Base-by-base conservation (phyloP, 1,284 basidiomycete genomes). In the Sparassis latifolia region DNA sequence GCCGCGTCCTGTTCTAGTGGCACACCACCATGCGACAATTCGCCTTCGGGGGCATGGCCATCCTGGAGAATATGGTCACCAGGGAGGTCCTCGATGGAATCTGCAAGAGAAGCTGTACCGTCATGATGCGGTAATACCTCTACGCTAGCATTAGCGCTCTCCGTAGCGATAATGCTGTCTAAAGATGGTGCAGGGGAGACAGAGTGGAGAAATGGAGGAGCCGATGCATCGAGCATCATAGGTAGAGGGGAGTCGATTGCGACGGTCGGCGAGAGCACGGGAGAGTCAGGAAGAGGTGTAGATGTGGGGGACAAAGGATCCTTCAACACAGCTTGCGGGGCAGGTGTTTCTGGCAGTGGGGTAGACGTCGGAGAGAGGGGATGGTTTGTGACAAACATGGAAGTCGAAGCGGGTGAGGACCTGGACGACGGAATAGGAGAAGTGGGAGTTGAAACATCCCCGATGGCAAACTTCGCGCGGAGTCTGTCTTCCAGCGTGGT, bases 401-500 rank as follows among this genome's bases (percentile, higher is more conserved):
- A 58, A 27, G 67, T 62, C 9, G 76, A 72, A 12, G 69, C 59
- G 28, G 76, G 70, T 7, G 79, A 76, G 29, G 66, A 61, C 42
- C 67, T 70, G 10, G 69, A 62, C 33, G 77, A 74, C 2, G 60
- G 54, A 27, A 65, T 61, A 10, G 79, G 72, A 1, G 79, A 73
- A 33, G 71, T 69, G n/a, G 68, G 56, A 53, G 63, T 69, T 2
- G 80, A 77, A 10, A 71, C 68, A 9, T 88, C 85, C 30, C 76
- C 77, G 47, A 74, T 72, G 41, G 76, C 71, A 57, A 84, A 77
- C 32, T 80, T 79, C 33, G 74, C 74, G 30, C 82, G 77, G 10
- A 90, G 67, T 44, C 88, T 75, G 50, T 90, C 87, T 65, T 90
- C 87, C 0, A 89, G 70, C 7, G 77, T 82, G 3, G 62, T 52